phyloP scores from a whole-genome alignment of 805 yeast species.

The Lipomyces orientalis region DNA sequence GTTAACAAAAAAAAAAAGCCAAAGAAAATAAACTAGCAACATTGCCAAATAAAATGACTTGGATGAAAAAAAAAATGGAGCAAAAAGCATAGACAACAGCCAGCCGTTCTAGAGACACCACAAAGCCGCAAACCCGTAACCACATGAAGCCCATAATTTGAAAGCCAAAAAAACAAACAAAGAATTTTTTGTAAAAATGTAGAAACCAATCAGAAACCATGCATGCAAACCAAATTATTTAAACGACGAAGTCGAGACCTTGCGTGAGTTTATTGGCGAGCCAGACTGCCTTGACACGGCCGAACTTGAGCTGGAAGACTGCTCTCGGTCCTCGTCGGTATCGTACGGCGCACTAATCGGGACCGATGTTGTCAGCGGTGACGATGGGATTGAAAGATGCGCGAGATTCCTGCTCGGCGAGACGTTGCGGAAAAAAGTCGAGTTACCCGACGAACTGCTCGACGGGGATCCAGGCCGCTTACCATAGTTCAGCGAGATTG shows the following conservation, averaged over 20 bases:
- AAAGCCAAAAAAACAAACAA: not conserved
- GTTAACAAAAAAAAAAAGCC: not conserved
- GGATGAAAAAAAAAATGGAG: not conserved
- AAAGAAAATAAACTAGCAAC: not conserved
- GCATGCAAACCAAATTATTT: conserved; percentile 1
- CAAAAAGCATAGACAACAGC: not conserved
- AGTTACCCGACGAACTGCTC: conserved; percentile 28
- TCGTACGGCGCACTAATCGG: conserved; percentile 22
- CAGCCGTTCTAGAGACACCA: not conserved
- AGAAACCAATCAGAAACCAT: not conserved
- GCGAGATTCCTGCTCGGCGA: conserved; percentile 25
- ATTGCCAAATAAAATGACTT: not conserved
- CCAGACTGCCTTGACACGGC: conserved; percentile 9
- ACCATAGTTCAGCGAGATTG: conserved; percentile 14
- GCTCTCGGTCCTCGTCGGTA: conserved; percentile 1
- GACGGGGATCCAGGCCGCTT: conserved; percentile 32
- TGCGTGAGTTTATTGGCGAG: conserved; percentile 24
- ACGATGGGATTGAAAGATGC: conserved; percentile 30
- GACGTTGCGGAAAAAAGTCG: conserved; percentile 28
- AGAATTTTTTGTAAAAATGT: not conserved
- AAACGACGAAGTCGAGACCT: conserved; percentile 17
- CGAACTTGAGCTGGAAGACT: conserved; percentile 3
- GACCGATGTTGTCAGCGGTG: conserved; percentile 31
- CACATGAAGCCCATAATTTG: not conserved
- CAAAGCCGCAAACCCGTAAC: not conserved